phyloP scores from a whole-genome alignment of 129 eudicot genomes.

The Smallanthus sonchifolius region DNA sequence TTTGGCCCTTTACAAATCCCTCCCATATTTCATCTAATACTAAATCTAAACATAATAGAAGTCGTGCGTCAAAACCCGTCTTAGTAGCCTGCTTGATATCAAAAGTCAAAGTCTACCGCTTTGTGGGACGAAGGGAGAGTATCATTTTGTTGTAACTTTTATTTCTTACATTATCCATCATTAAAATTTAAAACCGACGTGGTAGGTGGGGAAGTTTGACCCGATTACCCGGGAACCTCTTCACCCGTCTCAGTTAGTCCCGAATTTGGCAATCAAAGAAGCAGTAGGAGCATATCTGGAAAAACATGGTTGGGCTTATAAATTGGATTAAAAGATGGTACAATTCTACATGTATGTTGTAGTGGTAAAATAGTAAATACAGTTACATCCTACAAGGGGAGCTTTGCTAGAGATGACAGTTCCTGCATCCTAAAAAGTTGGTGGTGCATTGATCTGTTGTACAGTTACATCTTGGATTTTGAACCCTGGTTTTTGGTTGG shows the following conservation, averaged over 20 bases:
- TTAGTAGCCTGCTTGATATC: neutral
- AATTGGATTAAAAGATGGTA: conserved; percentile 35
- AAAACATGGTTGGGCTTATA: conserved; percentile 88
- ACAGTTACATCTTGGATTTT: conserved; percentile 21
- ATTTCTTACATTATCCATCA: conserved; percentile 16
- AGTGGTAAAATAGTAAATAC: conserved; percentile 18
- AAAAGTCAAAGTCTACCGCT: neutral
- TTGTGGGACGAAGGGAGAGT: neutral
- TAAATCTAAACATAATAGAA: neutral
- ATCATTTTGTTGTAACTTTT: neutral
- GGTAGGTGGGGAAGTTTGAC: conserved; percentile 87
- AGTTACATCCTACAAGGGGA: no score
- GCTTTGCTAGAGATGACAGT: conserved; percentile 6
- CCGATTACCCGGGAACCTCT: conserved; percentile 80
- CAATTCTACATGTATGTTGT: neutral
- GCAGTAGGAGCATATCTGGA: conserved; percentile 74
- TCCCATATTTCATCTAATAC: neutral
- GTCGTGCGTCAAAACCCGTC: neutral
- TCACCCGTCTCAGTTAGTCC: conserved; percentile 52
- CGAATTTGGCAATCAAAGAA: conserved; percentile 90
- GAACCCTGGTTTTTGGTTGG: conserved; percentile 19
- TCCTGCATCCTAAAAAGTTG: conserved; percentile 9
- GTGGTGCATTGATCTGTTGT: conserved; percentile 12
- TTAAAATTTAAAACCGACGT: neutral
- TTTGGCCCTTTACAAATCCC: neutral